Evolutionary conservation across 2,329 filamentous ascomycete genomes (phyloP).

Genomic region (Pseudocercospora crystallina): DNA sequence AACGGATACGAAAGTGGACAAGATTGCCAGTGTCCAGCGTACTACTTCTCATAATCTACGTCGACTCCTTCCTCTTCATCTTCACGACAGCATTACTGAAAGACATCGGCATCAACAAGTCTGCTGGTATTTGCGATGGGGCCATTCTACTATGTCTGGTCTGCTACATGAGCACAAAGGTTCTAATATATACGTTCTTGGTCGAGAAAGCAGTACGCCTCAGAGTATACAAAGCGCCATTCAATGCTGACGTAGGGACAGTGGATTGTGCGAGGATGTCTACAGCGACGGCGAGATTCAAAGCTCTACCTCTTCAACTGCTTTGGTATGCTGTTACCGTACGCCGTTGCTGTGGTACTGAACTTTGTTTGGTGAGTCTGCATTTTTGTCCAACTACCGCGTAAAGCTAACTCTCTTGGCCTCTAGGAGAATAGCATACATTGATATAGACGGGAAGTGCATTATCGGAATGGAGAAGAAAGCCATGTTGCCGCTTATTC

Average conservation of each 20-base stretch:
- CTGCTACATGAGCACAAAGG: constrained; percentile 17
- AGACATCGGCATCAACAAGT: constrained; percentile 17
- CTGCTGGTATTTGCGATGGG: constrained; percentile 11
- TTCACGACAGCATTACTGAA: constrained; percentile 14
- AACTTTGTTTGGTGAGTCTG: constrained; percentile 15
- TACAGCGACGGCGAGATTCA: constrained; percentile 6
- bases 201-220: constrained; percentile 15
- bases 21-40: constrained; percentile 11
- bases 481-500: constrained; percentile 16
- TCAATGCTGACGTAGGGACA: not conserved
- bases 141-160: constrained; percentile 12
- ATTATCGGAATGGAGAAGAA: constrained; percentile 13
- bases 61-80: constrained; percentile 18
- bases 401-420: not conserved
- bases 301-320: constrained; percentile 19
- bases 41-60: constrained; percentile 14
- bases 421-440: constrained; percentile 14
- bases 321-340: constrained; percentile 19
- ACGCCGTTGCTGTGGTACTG: constrained; percentile 11
- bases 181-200: constrained; percentile 16
- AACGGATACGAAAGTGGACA: constrained; percentile 15
- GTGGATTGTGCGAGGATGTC: constrained; percentile 18
- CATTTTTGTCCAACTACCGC: not conserved
- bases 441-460: constrained; percentile 12
- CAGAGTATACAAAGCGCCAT: not conserved